Evolutionary conservation across 176 grass and related monocot genomes (phyloP), one percentile per base, ranked within the genome.

Genomic region (Pontederia paniculata): DNA sequence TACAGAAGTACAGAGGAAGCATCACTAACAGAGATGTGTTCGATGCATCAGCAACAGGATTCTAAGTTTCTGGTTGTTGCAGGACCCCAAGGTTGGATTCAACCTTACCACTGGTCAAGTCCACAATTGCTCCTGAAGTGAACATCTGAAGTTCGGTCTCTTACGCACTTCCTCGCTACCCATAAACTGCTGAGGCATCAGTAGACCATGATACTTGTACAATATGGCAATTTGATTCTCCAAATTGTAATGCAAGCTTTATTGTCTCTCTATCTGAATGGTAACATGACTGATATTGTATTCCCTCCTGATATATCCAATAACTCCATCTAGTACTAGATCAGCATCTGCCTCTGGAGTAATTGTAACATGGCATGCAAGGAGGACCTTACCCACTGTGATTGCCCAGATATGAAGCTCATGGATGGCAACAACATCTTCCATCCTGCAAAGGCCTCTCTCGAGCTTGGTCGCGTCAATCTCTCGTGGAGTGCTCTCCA

Each of bases 321-420:
- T 84, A 5, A 99, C 94, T 50, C 85, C 66, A 52, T 99, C 87
- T 10, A 99, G 77, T 60, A 99, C 80, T 48, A 65, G 46, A 74
- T 99, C 87, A 66, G 94, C 83, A 62, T 99, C 78, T 0, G 78
- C 74, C 11, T 88, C 80, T 19, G 28, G 45, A 10, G 80, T 66
- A 16, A 99, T 80, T 0, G 87, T 99, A 50, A 99, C 87, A 43
- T 99, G 94, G 72, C 94, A 99, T 9, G 87, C 87, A 43, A 99
- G 52, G 0, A 99, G 86, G 59, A 93, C 87, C 78, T 93, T 99
- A 44, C 94, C 94, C 22, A 99, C 80, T 8, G 94, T 99, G 66
- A 99, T 99, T 42, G 94, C 94, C 94, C 94, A 99, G 57, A 99
- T 91, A 62, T 99, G 94, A 18, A 99, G 75, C 75, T 99, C 94